Evolutionary conservation across 2,329 filamentous ascomycete species (phyloP).

Genomic region (Ciborinia camelliae): DNA sequence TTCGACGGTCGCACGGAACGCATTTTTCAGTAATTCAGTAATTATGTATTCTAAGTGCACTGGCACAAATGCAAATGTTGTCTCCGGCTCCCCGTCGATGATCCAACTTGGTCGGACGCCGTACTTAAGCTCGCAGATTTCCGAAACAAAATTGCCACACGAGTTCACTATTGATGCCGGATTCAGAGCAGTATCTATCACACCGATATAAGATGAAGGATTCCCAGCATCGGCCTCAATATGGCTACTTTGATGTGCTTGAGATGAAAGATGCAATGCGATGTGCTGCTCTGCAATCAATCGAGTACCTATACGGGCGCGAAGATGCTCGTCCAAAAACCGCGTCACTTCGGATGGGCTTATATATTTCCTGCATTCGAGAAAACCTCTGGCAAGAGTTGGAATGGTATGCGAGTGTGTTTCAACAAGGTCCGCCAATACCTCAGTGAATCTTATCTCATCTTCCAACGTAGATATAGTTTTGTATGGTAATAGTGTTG

Average conservation of each 20-base stretch:
- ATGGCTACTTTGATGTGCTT: conserved; percentile 63
- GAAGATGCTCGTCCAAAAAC: conserved; percentile 90
- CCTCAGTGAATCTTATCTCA: conserved; percentile 86
- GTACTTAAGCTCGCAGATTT: conserved; percentile 96
- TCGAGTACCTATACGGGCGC: conserved; percentile 88
- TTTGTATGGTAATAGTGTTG: conserved; percentile 78
- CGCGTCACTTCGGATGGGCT: conserved; percentile 75
- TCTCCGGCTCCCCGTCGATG: conserved; percentile 80
- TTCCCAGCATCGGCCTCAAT: conserved; percentile 27
- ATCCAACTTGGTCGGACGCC: conserved; percentile 77
- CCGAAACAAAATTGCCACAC: conserved; percentile 86
- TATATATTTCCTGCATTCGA: conserved; percentile 92
- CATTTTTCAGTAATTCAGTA: conserved; percentile 94
- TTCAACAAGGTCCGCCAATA: conserved; percentile 90
- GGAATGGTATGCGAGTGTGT: conserved; percentile 95
- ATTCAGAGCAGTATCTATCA: conserved; percentile 86
- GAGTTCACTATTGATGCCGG: conserved; percentile 78
- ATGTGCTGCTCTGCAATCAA: conserved; percentile 97
- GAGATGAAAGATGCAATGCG: conserved; percentile 73
- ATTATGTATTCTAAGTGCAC: conserved; percentile 97
- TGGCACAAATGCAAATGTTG: conserved; percentile 90
- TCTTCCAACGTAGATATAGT: conserved; percentile 74
- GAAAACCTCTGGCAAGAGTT: conserved; percentile 83
- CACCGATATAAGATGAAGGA: conserved; percentile 73
- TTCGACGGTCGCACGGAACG: conserved; percentile 90